Conservation (phyloP, 495 filamentous ascomycete species). For the Articulospora tetracladia region DNA sequence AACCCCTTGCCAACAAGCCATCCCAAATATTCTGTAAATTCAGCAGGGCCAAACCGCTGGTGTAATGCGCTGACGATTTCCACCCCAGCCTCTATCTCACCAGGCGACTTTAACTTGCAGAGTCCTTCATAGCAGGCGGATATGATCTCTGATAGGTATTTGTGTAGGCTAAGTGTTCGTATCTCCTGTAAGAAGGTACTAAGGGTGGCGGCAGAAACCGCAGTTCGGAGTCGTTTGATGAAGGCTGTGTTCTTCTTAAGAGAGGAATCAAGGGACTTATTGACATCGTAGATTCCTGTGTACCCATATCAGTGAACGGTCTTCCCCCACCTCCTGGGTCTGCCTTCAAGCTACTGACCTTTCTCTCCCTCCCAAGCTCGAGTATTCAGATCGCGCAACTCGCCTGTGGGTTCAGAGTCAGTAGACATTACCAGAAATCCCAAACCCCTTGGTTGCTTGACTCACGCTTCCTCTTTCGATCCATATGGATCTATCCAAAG, state of each 20-base stretch:
- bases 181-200: constrained; percentile 88
- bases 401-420: constrained; percentile 53
- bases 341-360: constrained; percentile 49
- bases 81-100: constrained; percentile 85
- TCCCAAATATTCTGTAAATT: constrained; percentile 88
- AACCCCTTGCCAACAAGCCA: constrained; percentile 92
- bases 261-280: constrained; percentile 84
- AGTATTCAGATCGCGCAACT: constrained; percentile 83
- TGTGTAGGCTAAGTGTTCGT: constrained; percentile 87
- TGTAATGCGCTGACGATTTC: constrained; percentile 93
- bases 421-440: constrained; percentile 15
- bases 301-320: constrained; percentile 14
- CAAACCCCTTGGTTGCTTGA: constrained; percentile 19
- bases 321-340: background rate
- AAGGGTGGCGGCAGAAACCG: constrained; percentile 72
- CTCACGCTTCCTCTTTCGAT: constrained; percentile 81
- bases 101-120: constrained; percentile 82
- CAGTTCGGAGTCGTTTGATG: constrained; percentile 93
- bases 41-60: constrained; percentile 86
- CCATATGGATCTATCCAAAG: constrained; percentile 49
- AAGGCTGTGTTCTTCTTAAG: constrained; percentile 99
- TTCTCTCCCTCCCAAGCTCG: constrained; percentile 83
- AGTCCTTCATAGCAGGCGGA: constrained; percentile 97
- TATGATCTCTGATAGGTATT: constrained; percentile 96
- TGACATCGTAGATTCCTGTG: constrained; percentile 75